phyloP scores from a whole-genome alignment of 495 filamentous ascomycete genomes.

The Copromyces sp. region DNA sequence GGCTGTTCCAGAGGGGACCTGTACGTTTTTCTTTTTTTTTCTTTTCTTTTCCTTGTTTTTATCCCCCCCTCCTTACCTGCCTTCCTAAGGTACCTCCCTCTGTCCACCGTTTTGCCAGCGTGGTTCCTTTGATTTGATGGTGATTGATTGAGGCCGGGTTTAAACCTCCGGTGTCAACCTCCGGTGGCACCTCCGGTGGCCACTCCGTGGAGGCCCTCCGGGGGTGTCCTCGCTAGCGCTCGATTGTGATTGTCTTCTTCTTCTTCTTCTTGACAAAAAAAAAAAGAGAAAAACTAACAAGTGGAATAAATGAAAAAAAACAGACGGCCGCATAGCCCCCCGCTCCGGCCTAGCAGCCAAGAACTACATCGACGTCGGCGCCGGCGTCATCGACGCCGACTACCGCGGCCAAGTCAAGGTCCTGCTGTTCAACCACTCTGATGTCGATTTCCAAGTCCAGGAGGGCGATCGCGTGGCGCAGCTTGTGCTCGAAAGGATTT shows the following conservation, averaged over 20 bases:
- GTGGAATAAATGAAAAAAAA: neutral
- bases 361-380: constrained; percentile 88
- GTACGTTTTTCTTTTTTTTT: constrained; percentile 37
- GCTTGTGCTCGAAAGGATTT: constrained; percentile 87
- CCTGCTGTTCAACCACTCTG: constrained; percentile 83
- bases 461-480: constrained; percentile 87
- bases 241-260: neutral
- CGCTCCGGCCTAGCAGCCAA: constrained; percentile 86
- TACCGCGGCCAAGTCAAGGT: constrained; percentile 93
- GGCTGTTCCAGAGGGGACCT: constrained; percentile 78
- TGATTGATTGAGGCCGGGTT: neutral
- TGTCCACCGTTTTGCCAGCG: too few species aligned
- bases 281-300: too few species aligned
- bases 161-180: neutral
- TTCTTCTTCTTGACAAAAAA: too few species aligned
- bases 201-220: neutral
- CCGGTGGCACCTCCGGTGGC: neutral
- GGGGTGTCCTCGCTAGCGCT: neutral
- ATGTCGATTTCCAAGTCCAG: constrained; percentile 70
- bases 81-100: too few species aligned
- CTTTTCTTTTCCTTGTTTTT: neutral
- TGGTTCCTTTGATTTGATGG: neutral
- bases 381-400: constrained; percentile 95
- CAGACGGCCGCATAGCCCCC: constrained; percentile 86
- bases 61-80: neutral